These are phyloP conservation scores for Naematelia encephala DNA, from an alignment of 768 basidiomycete genomes.

Conservation along the genomic window DNA sequence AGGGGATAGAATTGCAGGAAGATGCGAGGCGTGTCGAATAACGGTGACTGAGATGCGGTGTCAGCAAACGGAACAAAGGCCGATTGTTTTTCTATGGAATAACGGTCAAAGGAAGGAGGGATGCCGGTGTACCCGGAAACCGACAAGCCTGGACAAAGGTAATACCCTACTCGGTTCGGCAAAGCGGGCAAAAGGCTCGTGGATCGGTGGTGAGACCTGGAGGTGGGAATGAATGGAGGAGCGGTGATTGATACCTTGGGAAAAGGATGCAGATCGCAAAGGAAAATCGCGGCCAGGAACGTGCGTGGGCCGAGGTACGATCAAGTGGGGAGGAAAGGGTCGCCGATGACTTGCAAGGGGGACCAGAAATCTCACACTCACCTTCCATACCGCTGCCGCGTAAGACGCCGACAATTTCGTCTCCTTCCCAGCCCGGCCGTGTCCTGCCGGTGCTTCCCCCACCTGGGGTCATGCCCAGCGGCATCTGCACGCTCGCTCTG, in stretches of 20 bases:
- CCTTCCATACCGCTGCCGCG: conserved; percentile 45
- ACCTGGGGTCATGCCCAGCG: conserved; percentile 19
- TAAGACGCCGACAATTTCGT: conserved; percentile 43
- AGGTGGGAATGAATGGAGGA: not conserved
- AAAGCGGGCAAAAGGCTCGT: too few relatives aligned
- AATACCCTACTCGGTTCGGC: too few relatives aligned
- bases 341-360: not conserved
- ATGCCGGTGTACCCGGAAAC: not conserved
- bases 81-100: not conserved
- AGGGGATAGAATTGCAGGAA: conserved; percentile 29
- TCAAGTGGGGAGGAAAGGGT: not conserved
- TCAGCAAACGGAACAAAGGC: conserved; percentile 3
- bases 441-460: conserved; percentile 14
- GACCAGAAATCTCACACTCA: conserved; percentile 27
- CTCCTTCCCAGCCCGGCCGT: conserved; percentile 49
- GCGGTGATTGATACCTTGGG: too few relatives aligned
- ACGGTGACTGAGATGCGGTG: conserved; percentile 31
- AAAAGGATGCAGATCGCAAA: not conserved
- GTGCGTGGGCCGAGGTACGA: not conserved
- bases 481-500: conserved; percentile 28
- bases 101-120: conserved; percentile 5
- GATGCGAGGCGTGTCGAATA: conserved; percentile 36
- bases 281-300: not conserved
- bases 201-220: not conserved
- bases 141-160: not conserved